Conservation (phyloP, 1,284 basidiomycete species). For the Ustilago trichophora region DNA sequence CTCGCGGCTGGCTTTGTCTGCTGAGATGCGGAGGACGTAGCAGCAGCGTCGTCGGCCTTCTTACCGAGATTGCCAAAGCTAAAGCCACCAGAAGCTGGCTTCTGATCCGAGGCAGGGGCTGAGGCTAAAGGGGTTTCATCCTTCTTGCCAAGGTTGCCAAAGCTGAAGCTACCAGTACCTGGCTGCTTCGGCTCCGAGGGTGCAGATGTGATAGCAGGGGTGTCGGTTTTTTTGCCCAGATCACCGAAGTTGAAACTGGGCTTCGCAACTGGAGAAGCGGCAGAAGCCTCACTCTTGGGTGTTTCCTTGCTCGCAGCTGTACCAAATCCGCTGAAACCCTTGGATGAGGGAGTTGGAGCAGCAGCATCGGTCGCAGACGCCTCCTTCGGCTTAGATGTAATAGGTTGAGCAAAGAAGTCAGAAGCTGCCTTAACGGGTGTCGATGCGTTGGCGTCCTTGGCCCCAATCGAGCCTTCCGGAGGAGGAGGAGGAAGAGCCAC, state of each 20-base stretch:
- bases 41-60: neutral
- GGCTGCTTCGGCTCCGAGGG: neutral
- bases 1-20: neutral
- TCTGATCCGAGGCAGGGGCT: neutral
- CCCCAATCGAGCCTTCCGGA: neutral
- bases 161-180: neutral
- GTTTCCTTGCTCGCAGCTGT: constrained; percentile 5
- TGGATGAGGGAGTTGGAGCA: constrained; percentile 4
- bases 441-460: neutral
- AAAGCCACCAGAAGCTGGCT: constrained; percentile 5
- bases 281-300: neutral
- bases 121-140: neutral
- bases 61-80: constrained; percentile 16
- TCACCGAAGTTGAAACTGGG: constrained; percentile 25
- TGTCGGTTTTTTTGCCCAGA: constrained; percentile 7
- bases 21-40: neutral
- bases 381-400: constrained; percentile 11
- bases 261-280: neutral
- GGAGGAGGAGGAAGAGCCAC: constrained; percentile 20
- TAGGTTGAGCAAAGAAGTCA: constrained; percentile 35
- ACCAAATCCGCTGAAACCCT: constrained; percentile 27
- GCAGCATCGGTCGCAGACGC: neutral
- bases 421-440: constrained; percentile 14
- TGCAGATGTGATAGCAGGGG: neutral
- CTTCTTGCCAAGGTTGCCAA: constrained; percentile 2